Percentiles rank a stretch among this genome's conserved stretches.
These are phyloP conservation scores for Mortierella sp. DNA, from an alignment of 371 early-diverging fungal species.

Conservation along the genomic window DNA sequence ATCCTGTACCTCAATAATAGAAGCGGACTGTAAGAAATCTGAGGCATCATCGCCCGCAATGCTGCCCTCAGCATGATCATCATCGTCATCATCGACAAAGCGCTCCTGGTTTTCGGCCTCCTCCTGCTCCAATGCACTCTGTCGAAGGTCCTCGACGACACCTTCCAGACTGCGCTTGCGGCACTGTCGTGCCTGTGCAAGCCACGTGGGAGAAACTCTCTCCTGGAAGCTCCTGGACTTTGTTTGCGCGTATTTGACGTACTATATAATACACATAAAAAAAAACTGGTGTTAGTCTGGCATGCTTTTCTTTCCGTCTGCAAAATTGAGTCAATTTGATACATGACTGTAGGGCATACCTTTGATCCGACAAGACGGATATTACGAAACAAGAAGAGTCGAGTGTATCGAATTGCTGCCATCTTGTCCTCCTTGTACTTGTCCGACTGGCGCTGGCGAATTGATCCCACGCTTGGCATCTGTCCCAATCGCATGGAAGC, in stretches of 20 bases:
- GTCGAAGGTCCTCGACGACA: conserved; percentile 37
- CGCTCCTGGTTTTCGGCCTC: conserved; percentile 18
- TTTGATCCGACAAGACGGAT: conserved; percentile 52
- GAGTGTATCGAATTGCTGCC: conserved; percentile 46
- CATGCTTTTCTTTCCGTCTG: not conserved
- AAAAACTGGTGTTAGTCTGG: not conserved
- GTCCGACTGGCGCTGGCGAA: conserved; percentile 49
- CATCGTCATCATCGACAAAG: not conserved
- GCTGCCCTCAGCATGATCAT: conserved; percentile 10
- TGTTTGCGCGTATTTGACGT: conserved; percentile 50
- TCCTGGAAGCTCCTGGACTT: conserved; percentile 51
- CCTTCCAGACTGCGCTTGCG: conserved; percentile 53
- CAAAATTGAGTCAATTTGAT: not conserved
- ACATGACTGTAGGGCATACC: conserved; percentile 1
- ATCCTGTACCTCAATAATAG: conserved; percentile 3
- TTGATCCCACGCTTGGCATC: conserved; percentile 40
- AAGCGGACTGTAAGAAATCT: conserved; percentile 4
- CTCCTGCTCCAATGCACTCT: conserved; percentile 11
- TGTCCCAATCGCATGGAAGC: conserved; percentile 34
- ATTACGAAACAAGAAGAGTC: conserved; percentile 54
- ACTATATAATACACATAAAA: conserved; percentile 8
- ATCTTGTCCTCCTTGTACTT: conserved; percentile 51
- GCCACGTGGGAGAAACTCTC: conserved; percentile 30
- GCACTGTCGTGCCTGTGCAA: conserved; percentile 29
- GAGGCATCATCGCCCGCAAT: conserved; percentile 28